phyloP scores from a whole-genome alignment of 805 yeast genomes.

The Zygoascus tannicola region DNA sequence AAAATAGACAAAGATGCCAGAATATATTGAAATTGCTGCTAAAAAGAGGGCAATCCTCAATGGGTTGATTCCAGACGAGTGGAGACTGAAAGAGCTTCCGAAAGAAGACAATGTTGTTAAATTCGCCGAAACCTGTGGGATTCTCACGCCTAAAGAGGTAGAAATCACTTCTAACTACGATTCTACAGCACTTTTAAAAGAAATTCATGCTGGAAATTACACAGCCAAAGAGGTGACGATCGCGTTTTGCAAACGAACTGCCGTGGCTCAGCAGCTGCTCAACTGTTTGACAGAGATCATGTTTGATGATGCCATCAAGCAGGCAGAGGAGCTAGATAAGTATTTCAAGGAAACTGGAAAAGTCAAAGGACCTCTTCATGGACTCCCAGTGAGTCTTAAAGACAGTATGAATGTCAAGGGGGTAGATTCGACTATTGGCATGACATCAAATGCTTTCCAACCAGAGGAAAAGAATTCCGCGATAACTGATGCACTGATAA shows the following conservation, averaged over 20 bases:
- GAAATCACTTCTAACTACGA: conserved; percentile 2
- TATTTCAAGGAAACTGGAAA: conserved; percentile 29
- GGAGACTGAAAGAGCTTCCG: conserved; percentile 32
- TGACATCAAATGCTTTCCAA: neutral
- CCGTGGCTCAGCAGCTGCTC: conserved; percentile 32
- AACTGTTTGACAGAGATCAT: conserved; percentile 34
- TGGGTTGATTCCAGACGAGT: conserved; percentile 35
- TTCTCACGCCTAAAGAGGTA: conserved; percentile 3
- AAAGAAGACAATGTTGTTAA: conserved; percentile 32
- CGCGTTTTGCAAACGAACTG: conserved; percentile 51
- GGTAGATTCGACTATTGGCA: conserved; percentile 42
- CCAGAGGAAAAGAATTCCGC: conserved; percentile 33
- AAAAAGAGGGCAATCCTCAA: conserved; percentile 35
- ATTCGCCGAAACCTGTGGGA: conserved; percentile 25
- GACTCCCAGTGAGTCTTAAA: conserved; percentile 55
- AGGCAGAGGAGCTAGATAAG: conserved; percentile 48
- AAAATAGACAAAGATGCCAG: neutral
- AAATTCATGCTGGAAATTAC: conserved; percentile 36
- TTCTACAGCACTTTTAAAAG: conserved; percentile 37
- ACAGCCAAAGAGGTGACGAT: conserved; percentile 38
- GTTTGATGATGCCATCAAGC: conserved; percentile 47
- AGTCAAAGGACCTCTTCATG: conserved; percentile 54
- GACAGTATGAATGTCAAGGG: conserved; percentile 42
- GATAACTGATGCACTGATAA: conserved; percentile 26
- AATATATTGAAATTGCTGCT: neutral